Base-by-base conservation (phyloP, 306 rosid species). In the Dicorynia guianensis region DNA sequence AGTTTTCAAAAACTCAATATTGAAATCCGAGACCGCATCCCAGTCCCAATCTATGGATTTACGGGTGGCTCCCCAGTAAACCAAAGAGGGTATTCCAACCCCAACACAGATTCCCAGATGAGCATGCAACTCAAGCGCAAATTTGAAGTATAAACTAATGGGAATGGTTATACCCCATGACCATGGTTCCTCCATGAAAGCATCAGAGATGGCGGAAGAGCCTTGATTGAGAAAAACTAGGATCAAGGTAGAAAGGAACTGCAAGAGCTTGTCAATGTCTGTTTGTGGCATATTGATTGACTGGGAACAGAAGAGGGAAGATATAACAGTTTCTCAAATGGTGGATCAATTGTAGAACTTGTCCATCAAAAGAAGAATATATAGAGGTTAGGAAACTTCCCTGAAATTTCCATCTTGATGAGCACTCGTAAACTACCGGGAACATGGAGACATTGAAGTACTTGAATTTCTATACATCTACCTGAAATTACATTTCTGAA, bases 161-260 rank as follows among this genome's bases (percentile, higher is more conserved):
- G 88, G 88, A 56, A 80, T 10, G 13, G 80, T 25, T 19, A 84
- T 59, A 42, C 80, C 78, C 82, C 78, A 77, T 73, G 88, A 77
- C 80, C 80, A 80, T 68, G 82, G 83, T 17, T 64, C 83, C 4
- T 63, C 48, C 35, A 14, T 34, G 58, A 84, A 77, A 14, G 75
- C 69, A 20, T 58, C 8, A 2, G 85, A 76, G 71, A 84, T 70
- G 14, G 63, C 11, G 7, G 85, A 68, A 18, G 88, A 72, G 53
- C 88, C 88, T 77, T 80, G 80, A 71, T 84, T 80, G 80, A 84
- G 72, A 42, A 80, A 84, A 13, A 76, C 83, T 11, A 84, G 76
- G 72, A 84, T 73, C 36, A 60, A 78, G 8, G 76, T 56, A 9
- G 84, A 79, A 13, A 84, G 78, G 70, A 80, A 74, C 9, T 68